These are phyloP conservation scores for Ganoderma boninense DNA, from an alignment of 1,284 basidiomycete genomes.

Conservation along the genomic window DNA sequence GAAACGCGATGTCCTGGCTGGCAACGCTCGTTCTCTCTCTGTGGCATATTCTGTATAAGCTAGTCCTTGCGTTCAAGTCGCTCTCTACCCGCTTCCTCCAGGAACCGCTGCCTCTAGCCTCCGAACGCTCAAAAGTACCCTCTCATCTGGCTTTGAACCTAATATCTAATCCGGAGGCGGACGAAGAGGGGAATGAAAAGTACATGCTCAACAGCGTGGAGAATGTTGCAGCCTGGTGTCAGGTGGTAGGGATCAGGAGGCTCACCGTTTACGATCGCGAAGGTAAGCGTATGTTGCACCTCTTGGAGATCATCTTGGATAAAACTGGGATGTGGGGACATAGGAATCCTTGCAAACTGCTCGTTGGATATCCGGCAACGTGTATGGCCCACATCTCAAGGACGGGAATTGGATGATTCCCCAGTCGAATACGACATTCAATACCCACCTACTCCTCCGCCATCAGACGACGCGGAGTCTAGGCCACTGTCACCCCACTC, in stretches of 20 bases:
- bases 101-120: slow-evolving; percentile 55
- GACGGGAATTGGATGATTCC: slow-evolving; percentile 49
- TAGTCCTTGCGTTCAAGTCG: slow-evolving; percentile 51
- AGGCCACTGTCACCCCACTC: slow-evolving; percentile 62
- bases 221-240: slow-evolving; percentile 66
- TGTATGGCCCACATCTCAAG: slow-evolving; percentile 41
- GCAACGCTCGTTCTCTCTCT: slow-evolving; percentile 54
- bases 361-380: slow-evolving; percentile 50
- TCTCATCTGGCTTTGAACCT: slow-evolving; percentile 72
- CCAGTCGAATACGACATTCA: slow-evolving; percentile 59
- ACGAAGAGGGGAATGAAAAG: slow-evolving; percentile 47
- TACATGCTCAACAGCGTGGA: slow-evolving; percentile 61
- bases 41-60: slow-evolving; percentile 65
- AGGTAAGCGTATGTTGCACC: slow-evolving; percentile 53
- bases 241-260: slow-evolving; percentile 58
- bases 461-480: slow-evolving; percentile 72
- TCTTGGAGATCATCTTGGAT: neutral
- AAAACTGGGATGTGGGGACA: neutral
- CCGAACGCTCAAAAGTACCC: slow-evolving; percentile 63
- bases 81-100: slow-evolving; percentile 48
- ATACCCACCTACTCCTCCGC: slow-evolving; percentile 76
- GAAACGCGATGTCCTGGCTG: slow-evolving; percentile 45
- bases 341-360: slow-evolving; percentile 58
- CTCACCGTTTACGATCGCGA: slow-evolving; percentile 76
- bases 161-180: slow-evolving; percentile 46